Evolutionary conservation across 129 eudicot genomes (phyloP).

Genomic region (Solidago caesia): DNA sequence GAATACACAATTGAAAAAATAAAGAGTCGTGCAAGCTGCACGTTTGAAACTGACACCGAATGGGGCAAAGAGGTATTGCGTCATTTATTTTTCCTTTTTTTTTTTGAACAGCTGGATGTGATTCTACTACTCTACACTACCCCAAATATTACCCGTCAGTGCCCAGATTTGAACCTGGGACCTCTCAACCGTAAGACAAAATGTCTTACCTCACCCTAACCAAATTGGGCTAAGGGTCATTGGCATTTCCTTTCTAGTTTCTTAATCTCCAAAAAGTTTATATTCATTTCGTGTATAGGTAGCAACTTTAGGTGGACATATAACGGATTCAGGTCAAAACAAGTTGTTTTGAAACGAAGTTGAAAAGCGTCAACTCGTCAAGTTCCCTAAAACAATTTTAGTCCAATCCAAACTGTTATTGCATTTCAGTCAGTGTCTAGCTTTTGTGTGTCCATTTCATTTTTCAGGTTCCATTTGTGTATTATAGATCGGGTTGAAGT

Average conservation of each 20-base stretch:
- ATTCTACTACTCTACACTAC: no score
- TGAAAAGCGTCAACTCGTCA: neutral
- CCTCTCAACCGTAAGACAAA: no score
- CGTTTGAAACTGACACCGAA: constrained; percentile 56
- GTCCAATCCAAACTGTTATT: neutral
- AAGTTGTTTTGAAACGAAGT: neutral
- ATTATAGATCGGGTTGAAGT: constrained; percentile 74
- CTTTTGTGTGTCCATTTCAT: neutral
- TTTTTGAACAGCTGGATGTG: neutral
- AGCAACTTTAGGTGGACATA: no score
- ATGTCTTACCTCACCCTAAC: no score
- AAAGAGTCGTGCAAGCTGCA: constrained; percentile 55
- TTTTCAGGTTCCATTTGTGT: neutral
- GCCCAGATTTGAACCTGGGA: no score
- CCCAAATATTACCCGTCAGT: no score
- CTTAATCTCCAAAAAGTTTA: neutral
- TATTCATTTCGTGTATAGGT: no score
- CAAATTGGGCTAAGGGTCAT: no score
- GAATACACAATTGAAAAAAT: constrained; percentile 30
- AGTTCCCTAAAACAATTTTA: neutral
- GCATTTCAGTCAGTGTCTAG: neutral
- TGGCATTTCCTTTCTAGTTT: neutral
- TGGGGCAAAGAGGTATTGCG: constrained; percentile 84
- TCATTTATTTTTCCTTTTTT: neutral
- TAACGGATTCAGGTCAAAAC: neutral